Conservation (phyloP, 768 basidiomycete genomes). For the Serpula lacrymans region DNA sequence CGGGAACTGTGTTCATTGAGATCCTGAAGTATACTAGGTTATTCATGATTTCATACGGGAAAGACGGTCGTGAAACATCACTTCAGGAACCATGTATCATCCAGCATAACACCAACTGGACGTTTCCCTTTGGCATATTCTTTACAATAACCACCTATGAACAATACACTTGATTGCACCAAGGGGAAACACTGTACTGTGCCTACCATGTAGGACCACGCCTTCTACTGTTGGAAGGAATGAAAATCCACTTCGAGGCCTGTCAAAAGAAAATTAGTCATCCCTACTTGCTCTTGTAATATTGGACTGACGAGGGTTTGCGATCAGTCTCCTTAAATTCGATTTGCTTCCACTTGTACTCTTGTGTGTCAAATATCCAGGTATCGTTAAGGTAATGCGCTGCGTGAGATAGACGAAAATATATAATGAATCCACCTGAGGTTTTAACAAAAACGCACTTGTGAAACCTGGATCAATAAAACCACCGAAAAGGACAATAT, state of each 20-base stretch:
- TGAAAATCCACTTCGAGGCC: slow-evolving; percentile 80
- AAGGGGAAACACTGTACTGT: background rate
- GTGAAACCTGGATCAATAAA: slow-evolving; percentile 85
- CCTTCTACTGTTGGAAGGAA: slow-evolving; percentile 79
- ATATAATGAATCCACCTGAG: background rate
- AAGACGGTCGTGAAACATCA: slow-evolving; percentile 27
- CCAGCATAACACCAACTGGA: slow-evolving; percentile 80
- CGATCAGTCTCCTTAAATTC: slow-evolving; percentile 69
- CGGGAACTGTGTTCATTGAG: slow-evolving; percentile 17
- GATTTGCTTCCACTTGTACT: slow-evolving; percentile 81
- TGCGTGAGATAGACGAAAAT: slow-evolving; percentile 20
- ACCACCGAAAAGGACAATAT: slow-evolving; percentile 83
- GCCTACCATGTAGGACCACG: slow-evolving; percentile 69
- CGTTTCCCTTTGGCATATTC: slow-evolving; percentile 85
- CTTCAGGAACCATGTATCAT: slow-evolving; percentile 88
- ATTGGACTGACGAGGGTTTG: slow-evolving; percentile 60
- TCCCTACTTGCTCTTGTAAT: too few relatives aligned
- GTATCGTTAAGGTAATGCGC: slow-evolving; percentile 81
- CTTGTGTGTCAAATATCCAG: slow-evolving; percentile 83
- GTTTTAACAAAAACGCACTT: slow-evolving; percentile 42
- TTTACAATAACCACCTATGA: slow-evolving; percentile 83
- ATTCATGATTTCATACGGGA: background rate
- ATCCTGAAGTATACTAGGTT: slow-evolving; percentile 21
- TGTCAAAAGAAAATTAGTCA: too few relatives aligned
- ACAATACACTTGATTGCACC: background rate